Evolutionary conservation across 768 basidiomycete species (phyloP), one percentile per base, ranked within the genome.

Genomic region (Amanita thiersii): DNA sequence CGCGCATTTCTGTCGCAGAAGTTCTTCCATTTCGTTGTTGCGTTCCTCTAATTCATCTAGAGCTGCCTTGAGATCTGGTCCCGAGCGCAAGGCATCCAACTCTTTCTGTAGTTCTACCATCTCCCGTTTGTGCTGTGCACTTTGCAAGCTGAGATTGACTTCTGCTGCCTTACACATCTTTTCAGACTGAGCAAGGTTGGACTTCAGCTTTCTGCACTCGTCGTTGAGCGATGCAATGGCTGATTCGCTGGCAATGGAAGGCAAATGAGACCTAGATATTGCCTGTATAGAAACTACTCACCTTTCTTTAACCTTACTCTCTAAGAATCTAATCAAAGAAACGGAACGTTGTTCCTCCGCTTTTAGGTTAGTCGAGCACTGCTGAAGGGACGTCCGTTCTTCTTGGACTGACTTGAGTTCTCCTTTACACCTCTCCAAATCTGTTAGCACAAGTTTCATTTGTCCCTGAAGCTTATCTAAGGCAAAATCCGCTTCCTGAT

Each of bases 21-120:
- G 62, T 33, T 78, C 76, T 50, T 89, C 86, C 79, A 87, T 81
- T 55, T 87, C 83, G 25, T 64, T 70, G 50, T 79, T 83, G 48
- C 73, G 75, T 53, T 84, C 81, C 53, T 80, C 72, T 26, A 88
- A 64, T 43, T 82, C 77, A 2, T 61, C 61, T 6, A 87, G 54
- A 14, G 66, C 69, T 4, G 69, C 63, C 43, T 75, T 72, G 19
- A 84, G 65, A 45, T 76, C 70, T 2, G 77, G 74, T 41, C 69
- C 67, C 4, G 73, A 65, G 46, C 66, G 69, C 6, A 83, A 61
- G 26, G 63, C 58, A 2, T 66, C 58, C 10, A 87, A 52, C 52
- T 86, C 76, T 2, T 68, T 68, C 32, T 75, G 74, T 23, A 86
- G 66, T 36, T 74, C 69, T 6, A 71, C 52, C 41, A 78, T 65